Evolutionary conservation across 345 rosid species (phyloP), one percentile per base, ranked within the genome.

Genomic region (Citrus maxima): DNA sequence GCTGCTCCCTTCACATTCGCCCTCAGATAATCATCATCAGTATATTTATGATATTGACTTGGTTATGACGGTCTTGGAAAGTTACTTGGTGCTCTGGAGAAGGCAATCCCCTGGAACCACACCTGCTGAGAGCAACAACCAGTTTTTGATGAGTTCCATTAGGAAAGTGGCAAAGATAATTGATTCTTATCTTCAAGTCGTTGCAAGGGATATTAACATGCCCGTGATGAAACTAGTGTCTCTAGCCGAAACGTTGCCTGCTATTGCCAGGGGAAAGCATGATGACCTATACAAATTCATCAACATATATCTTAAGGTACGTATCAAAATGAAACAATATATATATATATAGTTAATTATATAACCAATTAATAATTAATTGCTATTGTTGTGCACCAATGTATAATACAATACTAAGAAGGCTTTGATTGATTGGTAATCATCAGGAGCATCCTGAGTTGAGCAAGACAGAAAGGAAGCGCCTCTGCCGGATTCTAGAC

Each of bases 371-470:
- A 18, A 19, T 18, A 54, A 54, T 54, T 18, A 54, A 19, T 54
- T 16, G 21, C 21, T 40, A 56, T 72, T 72, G 46, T 10, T 22
- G 34, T 12, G 32, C 32, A 35, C 30, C 40, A 0, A 10, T 8
- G 12, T 21, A 12, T 19, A 70, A 25, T 46, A 56, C 28, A 46
- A 13, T 12, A 46, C 18, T 46, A 12, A 12, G 51, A 46, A 13
- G 73, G 49, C 12, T 38, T 70, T 30, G 22, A 73, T 46, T 49
- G 61, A 75, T 28, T 49, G 61, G 51, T 68, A 60, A 61, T 79
- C 93, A 94, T 80, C 93, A 94, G 99, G 93, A 86, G 87, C 99
- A 94, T 85, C 95, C 96, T 51, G 95, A 89, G 40, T 78, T 93
- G 82, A 88, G 90, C 85, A 97, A 97, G 81, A 88, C 86, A 40